Base-by-base conservation (phyloP, 2,329 filamentous ascomycete species). In the Emergomyces orientalis region DNA sequence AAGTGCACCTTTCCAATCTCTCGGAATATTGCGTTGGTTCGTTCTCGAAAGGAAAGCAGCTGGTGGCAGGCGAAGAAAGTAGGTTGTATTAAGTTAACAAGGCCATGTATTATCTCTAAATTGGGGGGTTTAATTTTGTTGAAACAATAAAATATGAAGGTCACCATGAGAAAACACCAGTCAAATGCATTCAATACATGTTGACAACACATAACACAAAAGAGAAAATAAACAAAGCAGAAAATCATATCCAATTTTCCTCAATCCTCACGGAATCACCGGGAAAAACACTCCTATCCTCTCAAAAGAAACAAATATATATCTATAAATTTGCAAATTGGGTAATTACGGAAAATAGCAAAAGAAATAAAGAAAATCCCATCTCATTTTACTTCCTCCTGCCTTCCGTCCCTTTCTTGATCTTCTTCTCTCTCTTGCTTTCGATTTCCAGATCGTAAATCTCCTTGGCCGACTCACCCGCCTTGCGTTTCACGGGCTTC, bases 401-500 rank as follows among this genome's bases (percentile, higher is more conserved):
- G 57, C 75, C 73, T 65, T 79, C 76, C 1, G 76, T 78, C 13
- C 74, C 76, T 68, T 75, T 76, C 71, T 77, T 77, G 58, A 78
- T 77, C 43, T 77, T 74, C 72, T 78, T 78, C 63, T 76, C 74
- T 56, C 74, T 71, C 69, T 77, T 78, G 6, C 73, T 76, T 43
- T 76, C 76, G 56, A 77, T 69, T 65, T 76, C 75, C 66, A 76
- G 69, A 47, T 77, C 76, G 64, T 74, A 77, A 49, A 81, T 78
- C 61, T 83, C 81, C 32, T 77, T 79, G 2, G 81, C 77, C 0
- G 79, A 77, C 68, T 82, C 81, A 8, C 79, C 79, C 59, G 85
- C 88, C 78, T 95, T 95, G 69, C 90, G 82, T 81, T 94, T 93
- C 66, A 76, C 70, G 3, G 70, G 69, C 76, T 91, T 90, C 63